Base-by-base conservation (phyloP, 2,329 filamentous ascomycete species). In the Colletotrichum simmondsii region DNA sequence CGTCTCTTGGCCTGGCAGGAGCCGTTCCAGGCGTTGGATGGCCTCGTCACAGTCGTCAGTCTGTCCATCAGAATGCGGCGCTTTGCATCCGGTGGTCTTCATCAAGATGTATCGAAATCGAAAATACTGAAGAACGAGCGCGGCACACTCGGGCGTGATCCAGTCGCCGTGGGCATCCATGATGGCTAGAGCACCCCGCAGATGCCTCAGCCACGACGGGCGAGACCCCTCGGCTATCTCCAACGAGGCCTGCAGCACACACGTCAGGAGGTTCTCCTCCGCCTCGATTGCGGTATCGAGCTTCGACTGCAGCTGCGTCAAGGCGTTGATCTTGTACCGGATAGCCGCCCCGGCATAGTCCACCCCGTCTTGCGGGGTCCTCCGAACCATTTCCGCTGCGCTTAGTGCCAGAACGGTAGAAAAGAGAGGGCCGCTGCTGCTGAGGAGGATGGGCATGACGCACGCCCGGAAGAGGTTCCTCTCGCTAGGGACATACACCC, bases 161-260 rank as follows among this genome's bases (percentile, higher is more conserved):
- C 37, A 52, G 7, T 46, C 32, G 19, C 52, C n/a, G 16, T 57
- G 53, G 10, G 19, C 53, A 0, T 69, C 49, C 60, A 64, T 49
- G 6, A 69, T 69, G 14, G 49, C 67, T 52, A 69, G n/a, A 2
- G 60, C 60, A 0, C 67, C 67, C 5, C 53, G 67, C 14, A 69
- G 60, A 52, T 69, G 67, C 10, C 24, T 57, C 24, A 69, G 14
- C 60, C 60, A 69, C 11, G 60, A 56, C 7, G 60, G 67, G 0
- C 22, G 35, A 24, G 67, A 65, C 4, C 67, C 67, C 24, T 56
- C 67, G 4, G 67, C 32, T n/a, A 69, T 69, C 32, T 64, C 67
- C 10, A 69, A 6, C 1, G 67, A 69, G 1, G 67, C 67, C 60
- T 64, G 67, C 11, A 69, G 67, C n/a, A 69, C 67, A 37, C 60